phyloP scores from a whole-genome alignment of 352 stramenopile species.

The Globisporangium cederbergense region DNA sequence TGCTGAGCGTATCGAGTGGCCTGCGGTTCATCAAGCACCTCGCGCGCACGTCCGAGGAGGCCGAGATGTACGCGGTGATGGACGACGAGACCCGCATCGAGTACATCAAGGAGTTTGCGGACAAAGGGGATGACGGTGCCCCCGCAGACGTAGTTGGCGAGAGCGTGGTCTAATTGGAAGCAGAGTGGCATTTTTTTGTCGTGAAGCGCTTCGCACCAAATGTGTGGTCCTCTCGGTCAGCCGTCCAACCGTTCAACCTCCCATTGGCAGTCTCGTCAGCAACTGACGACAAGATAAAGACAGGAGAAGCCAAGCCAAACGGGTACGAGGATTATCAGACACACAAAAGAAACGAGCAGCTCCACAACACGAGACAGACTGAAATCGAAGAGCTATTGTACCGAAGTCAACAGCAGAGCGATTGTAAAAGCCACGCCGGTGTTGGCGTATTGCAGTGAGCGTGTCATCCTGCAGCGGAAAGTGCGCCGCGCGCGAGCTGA shows the following conservation, averaged over 20 bases:
- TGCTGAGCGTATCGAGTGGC: conserved; percentile 26
- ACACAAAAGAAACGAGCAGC: not conserved
- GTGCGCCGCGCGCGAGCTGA: too few species aligned
- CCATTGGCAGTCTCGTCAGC: too few species aligned
- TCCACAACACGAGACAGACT: not conserved
- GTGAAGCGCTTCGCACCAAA: not conserved
- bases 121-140: not conserved
- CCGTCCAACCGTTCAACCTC: not conserved
- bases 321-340: too few species aligned
- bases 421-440: too few species aligned
- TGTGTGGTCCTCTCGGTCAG: too few species aligned
- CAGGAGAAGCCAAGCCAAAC: not conserved
- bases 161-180: conserved; percentile 1
- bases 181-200: not conserved
- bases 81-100: conserved; percentile 38
- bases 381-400: not conserved
- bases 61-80: conserved; percentile 50
- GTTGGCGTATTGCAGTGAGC: too few species aligned
- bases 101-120: conserved; percentile 44
- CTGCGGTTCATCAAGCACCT: conserved; percentile 44
- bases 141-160: not conserved
- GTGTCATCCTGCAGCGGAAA: too few species aligned
- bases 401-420: not conserved
- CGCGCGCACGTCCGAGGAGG: conserved; percentile 26
- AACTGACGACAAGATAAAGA: not conserved